A percentile compares a stretch with the other conserved stretches of the same genome.
These are phyloP conservation scores for Fusarium setosum DNA, from an alignment of 2,329 filamentous ascomycete genomes.

Conservation along the genomic window DNA sequence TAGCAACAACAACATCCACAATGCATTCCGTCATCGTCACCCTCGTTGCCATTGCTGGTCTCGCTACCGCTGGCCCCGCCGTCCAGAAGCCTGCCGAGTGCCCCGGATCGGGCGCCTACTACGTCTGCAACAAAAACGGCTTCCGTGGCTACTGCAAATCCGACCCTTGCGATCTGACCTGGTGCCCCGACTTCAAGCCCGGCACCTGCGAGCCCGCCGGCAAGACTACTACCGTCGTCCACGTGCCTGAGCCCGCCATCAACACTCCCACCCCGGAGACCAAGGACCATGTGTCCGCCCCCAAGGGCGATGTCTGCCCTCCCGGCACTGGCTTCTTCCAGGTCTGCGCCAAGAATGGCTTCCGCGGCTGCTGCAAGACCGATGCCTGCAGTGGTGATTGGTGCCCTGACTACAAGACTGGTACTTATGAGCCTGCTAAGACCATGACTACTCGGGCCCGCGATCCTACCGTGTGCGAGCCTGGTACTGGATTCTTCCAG, in stretches of 20 bases:
- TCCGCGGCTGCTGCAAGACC: conserved; percentile 28
- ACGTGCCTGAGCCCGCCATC: too few relatives aligned
- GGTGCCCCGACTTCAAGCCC: conserved; percentile 22
- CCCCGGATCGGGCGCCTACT: conserved; percentile 21
- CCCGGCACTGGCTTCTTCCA: conserved; percentile 17
- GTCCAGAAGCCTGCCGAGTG: conserved; percentile 20
- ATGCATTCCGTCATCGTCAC: conserved; percentile 33
- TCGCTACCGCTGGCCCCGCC: conserved; percentile 13
- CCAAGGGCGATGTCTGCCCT: conserved; percentile 10
- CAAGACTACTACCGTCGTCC: not conserved
- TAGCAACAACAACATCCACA: conserved; percentile 12
- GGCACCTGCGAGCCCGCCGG: conserved; percentile 13
- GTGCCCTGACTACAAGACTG: conserved; percentile 27
- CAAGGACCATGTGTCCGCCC: not conserved
- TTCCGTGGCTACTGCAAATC: conserved; percentile 26
- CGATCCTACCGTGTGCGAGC: not conserved
- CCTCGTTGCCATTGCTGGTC: conserved; percentile 22
- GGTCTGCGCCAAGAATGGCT: conserved; percentile 11
- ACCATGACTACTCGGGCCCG: conserved; percentile 1
- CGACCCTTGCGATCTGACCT: conserved; percentile 22
- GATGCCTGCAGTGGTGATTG: conserved; percentile 21
- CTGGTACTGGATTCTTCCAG: not conserved
- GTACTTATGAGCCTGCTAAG: conserved; percentile 22
- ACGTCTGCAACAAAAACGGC: conserved; percentile 20
- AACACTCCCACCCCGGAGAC: conserved; percentile 1